Conservation (phyloP, 352 stramenopile species). For the Globisporangium canariense region DNA sequence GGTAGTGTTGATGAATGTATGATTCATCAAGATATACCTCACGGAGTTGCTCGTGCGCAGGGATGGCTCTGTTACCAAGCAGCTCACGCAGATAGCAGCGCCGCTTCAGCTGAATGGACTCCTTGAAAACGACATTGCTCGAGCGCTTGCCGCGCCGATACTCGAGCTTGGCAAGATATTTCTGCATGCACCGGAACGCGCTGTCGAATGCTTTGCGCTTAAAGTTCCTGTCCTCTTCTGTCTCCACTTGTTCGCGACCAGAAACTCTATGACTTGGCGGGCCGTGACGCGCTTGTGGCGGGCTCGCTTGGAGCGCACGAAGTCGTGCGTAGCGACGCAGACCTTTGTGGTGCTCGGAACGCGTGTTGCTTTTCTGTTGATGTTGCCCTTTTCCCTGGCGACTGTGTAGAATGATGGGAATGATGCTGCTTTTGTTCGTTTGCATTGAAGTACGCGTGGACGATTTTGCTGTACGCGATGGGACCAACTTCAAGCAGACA, state of each 20-base stretch:
- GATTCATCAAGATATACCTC: not conserved
- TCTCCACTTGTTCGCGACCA: not conserved
- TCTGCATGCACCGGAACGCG: not conserved
- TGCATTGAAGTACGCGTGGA: not conserved
- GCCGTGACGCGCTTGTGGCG: not conserved
- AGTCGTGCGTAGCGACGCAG: not conserved
- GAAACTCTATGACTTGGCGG: not conserved
- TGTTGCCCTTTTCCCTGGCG: not conserved
- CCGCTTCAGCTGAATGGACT: not conserved
- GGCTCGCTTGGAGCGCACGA: not conserved
- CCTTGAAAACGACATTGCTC: not conserved
- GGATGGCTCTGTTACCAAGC: not conserved
- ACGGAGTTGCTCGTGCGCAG: not conserved
- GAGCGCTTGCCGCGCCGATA: slow-evolving; percentile 1
- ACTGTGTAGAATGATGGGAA: not conserved
- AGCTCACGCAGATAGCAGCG: not conserved
- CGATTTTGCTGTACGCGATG: not conserved
- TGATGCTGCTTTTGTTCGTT: not conserved
- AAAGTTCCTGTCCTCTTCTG: not conserved
- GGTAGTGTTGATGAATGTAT: slow-evolving; percentile 1
- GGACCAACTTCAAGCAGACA: not conserved
- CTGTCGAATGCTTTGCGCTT: not conserved
- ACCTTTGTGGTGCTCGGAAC: not conserved
- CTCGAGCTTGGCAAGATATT: not conserved
- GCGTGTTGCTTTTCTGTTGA: not conserved